Evolutionary conservation across 768 basidiomycete genomes (phyloP).

Genomic region (Podaxis sp.): DNA sequence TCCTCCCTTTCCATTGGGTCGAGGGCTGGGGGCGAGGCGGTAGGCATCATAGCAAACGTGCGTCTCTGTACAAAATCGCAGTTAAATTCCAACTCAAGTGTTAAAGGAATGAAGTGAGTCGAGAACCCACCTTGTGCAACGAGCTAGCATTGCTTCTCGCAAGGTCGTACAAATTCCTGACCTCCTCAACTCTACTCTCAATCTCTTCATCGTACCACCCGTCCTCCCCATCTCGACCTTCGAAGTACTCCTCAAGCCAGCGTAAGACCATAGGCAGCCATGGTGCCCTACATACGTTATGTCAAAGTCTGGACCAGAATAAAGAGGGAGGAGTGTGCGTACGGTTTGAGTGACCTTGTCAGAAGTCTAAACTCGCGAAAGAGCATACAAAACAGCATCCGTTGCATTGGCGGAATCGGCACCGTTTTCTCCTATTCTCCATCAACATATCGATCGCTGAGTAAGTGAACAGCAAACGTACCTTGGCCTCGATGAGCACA

Average conservation of each 20-base stretch:
- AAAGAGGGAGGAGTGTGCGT: conserved; percentile 21
- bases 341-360: conserved; percentile 66
- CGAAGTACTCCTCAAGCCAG: conserved; percentile 43
- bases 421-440: conserved; percentile 51
- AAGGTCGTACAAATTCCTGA: conserved; percentile 52
- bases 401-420: conserved; percentile 54
- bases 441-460: conserved; percentile 4
- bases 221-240: conserved; percentile 22
- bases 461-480: conserved; percentile 23
- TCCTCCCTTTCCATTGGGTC: conserved; percentile 16
- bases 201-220: conserved; percentile 37
- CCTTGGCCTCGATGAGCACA: conserved; percentile 58
- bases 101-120: not conserved
- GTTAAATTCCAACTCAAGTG: not conserved
- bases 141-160: conserved; percentile 47
- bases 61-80: conserved; percentile 16
- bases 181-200: conserved; percentile 43
- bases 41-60: conserved; percentile 7
- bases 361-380: conserved; percentile 65
- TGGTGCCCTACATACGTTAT: conserved; percentile 31
- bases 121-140: conserved; percentile 39
- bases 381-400: conserved; percentile 58
- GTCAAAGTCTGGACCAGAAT: not conserved
- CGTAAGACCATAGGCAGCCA: conserved; percentile 45
- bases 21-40: conserved; percentile 18